phyloP scores from a whole-genome alignment of 805 yeast genomes.

The Cyberlindnera japonica region DNA sequence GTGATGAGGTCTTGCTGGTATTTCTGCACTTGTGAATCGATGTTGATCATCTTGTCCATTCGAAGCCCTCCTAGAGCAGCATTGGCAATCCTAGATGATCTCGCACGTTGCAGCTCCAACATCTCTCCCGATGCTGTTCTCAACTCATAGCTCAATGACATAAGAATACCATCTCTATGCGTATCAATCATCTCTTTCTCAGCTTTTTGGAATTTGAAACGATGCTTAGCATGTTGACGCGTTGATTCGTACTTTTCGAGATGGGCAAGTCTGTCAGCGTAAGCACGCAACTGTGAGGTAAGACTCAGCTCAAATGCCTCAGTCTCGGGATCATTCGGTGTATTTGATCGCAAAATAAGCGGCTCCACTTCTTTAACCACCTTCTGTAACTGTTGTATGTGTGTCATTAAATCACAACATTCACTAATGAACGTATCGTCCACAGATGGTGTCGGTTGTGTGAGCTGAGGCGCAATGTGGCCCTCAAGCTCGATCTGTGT shows the following conservation, averaged over 20 bases:
- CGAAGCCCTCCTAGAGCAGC: slow-evolving; percentile 14
- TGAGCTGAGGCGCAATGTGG: slow-evolving; percentile 4
- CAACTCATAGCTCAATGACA: slow-evolving; percentile 21
- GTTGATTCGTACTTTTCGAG: slow-evolving; percentile 50
- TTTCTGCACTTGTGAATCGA: slow-evolving; percentile 21
- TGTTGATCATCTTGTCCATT: slow-evolving; percentile 3
- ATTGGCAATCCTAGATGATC: slow-evolving; percentile 23
- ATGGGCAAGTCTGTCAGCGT: slow-evolving; percentile 46
- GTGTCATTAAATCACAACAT: slow-evolving; percentile 21
- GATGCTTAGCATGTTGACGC: slow-evolving; percentile 30
- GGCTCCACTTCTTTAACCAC: slow-evolving; percentile 27
- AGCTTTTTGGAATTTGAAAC: slow-evolving; percentile 16
- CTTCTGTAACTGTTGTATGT: slow-evolving; percentile 28
- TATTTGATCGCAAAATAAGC: slow-evolving; percentile 19
- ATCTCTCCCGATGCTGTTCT: slow-evolving; percentile 24
- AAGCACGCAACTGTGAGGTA: slow-evolving; percentile 54
- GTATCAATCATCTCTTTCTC: slow-evolving; percentile 17
- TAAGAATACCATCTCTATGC: slow-evolving; percentile 22
- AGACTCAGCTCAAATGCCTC: slow-evolving; percentile 47
- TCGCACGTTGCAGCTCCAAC: slow-evolving; percentile 25
- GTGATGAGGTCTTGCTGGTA: slow-evolving; percentile 7
- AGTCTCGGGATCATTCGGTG: slow-evolving; percentile 29
- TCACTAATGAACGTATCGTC: slow-evolving; percentile 24
- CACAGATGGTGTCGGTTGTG: slow-evolving; percentile 5
- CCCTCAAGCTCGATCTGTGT: slow-evolving; percentile 10